A percentile compares a stretch with the other conserved stretches of the same genome.
Conservation (phyloP, 352 stramenopile species). For the Phytopythium helicoides region DNA sequence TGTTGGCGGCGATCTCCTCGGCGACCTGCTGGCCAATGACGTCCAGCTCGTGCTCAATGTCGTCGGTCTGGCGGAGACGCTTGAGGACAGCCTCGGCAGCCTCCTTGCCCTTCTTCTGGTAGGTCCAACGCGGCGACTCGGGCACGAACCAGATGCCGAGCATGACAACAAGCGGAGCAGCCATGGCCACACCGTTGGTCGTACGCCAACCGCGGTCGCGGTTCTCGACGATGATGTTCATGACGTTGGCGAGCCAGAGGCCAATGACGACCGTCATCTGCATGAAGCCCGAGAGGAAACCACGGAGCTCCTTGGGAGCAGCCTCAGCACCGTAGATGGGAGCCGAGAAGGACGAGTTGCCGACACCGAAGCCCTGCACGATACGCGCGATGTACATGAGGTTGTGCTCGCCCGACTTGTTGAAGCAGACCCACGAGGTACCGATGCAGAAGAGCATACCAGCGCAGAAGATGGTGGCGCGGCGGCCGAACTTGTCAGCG, state of each 20-base stretch:
- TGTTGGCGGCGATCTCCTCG: conserved; percentile 14
- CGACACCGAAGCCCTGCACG: conserved; percentile 31
- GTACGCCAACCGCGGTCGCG: conserved; percentile 27
- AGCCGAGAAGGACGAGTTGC: conserved; percentile 34
- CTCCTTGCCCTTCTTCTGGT: conserved; percentile 43
- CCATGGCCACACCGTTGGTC: conserved; percentile 33
- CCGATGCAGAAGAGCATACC: conserved; percentile 32
- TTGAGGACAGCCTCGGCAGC: conserved; percentile 29
- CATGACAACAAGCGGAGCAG: conserved; percentile 30
- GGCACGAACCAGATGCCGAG: conserved; percentile 40
- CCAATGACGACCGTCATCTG: conserved; percentile 31
- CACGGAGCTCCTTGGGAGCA: conserved; percentile 31
- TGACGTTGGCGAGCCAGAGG: conserved; percentile 26
- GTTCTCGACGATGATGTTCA: conserved; percentile 31
- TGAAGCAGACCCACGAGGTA: conserved; percentile 29
- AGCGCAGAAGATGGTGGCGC: conserved; percentile 31
- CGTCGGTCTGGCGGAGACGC: conserved; percentile 17
- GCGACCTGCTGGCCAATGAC: conserved; percentile 31
- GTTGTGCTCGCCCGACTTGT: conserved; percentile 10
- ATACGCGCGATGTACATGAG: conserved; percentile 24
- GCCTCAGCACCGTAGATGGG: conserved; percentile 39
- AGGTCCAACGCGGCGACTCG: conserved; percentile 47
- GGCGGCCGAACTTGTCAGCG: conserved; percentile 30
- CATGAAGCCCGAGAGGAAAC: conserved; percentile 31
- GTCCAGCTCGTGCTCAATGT: conserved; percentile 24